Conservation (phyloP, 768 basidiomycete genomes). For the Daedaleopsis sinensis region DNA sequence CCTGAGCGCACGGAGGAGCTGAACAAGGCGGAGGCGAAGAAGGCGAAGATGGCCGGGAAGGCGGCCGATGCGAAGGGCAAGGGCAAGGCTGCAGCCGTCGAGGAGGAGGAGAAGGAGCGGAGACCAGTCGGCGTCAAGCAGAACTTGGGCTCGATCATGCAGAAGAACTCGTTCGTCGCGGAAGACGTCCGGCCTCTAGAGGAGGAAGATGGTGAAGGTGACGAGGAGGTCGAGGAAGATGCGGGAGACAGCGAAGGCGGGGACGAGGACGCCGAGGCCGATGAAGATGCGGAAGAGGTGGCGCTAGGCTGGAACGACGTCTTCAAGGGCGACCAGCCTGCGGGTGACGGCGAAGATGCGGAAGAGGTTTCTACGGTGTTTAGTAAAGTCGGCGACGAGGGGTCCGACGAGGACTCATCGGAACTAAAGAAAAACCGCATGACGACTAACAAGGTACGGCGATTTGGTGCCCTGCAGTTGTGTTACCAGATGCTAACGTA, state of each 20-base stretch:
- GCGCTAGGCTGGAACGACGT: conserved; percentile 88
- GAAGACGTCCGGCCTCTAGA: conserved; percentile 81
- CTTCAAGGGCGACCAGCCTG: conserved; percentile 54
- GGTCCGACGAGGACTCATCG: conserved; percentile 36
- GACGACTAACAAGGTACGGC: conserved; percentile 87
- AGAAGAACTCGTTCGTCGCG: conserved; percentile 83
- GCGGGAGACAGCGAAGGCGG: conserved; percentile 39
- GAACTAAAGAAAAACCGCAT: conserved; percentile 62
- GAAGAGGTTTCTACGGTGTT: conserved; percentile 28
- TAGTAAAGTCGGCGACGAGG: conserved; percentile 24
- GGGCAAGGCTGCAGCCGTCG: conserved; percentile 43
- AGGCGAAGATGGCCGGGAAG: conserved; percentile 42
- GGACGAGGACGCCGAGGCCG: conserved; percentile 34
- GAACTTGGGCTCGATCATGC: conserved; percentile 84
- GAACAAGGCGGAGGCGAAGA: conserved; percentile 59
- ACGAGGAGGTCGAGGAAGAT: conserved; percentile 40
- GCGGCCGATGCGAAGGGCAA: conserved; percentile 58
- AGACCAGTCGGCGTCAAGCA: conserved; percentile 74
- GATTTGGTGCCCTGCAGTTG: neutral
- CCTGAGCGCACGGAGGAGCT: conserved; percentile 80
- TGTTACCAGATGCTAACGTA: neutral
- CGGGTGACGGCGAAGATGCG: conserved; percentile 23
- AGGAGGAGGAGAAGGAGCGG: conserved; percentile 32
- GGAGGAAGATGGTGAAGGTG: conserved; percentile 35
- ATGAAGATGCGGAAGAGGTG: conserved; percentile 77